Conservation (phyloP, 306 rosid species). For the Cucurbita pepo region DNA sequence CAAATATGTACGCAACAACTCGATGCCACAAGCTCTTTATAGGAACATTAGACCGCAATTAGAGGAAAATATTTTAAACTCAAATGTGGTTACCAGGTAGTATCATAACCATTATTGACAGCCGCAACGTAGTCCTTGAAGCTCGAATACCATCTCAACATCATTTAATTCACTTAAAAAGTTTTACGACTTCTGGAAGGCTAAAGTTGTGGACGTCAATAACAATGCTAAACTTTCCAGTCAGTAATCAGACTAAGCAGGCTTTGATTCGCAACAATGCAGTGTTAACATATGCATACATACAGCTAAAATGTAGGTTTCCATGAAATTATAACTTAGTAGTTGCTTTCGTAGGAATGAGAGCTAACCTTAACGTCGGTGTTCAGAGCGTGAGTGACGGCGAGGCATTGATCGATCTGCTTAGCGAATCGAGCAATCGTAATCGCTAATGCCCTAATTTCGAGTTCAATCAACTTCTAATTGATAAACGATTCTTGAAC, state of each 20-base stretch:
- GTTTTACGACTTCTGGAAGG: not conserved
- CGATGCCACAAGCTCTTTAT: not conserved
- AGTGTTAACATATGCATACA: too few relatives aligned
- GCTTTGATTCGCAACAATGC: not conserved
- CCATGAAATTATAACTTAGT: not conserved
- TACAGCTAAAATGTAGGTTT: not conserved
- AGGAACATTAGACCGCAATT: not conserved
- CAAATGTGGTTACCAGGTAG: not conserved
- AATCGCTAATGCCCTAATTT: conserved; percentile 47
- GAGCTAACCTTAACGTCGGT: conserved; percentile 56
- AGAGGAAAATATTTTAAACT: not conserved
- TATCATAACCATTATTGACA: not conserved
- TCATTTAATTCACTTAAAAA: not conserved
- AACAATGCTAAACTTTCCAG: not conserved
- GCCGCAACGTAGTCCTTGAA: not conserved
- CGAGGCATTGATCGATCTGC: conserved; percentile 86
- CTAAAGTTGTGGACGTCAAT: not conserved
- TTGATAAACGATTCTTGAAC: conserved; percentile 54
- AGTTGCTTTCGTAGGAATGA: not conserved
- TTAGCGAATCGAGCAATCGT: conserved; percentile 52
- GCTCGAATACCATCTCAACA: not conserved
- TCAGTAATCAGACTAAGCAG: not conserved
- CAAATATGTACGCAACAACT: not conserved
- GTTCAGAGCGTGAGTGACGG: conserved; percentile 57
- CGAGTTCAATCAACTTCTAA: conserved; percentile 71